Base-by-base conservation (phyloP, 371 early-diverging fungal species). In the Saksenaea oblongispora region DNA sequence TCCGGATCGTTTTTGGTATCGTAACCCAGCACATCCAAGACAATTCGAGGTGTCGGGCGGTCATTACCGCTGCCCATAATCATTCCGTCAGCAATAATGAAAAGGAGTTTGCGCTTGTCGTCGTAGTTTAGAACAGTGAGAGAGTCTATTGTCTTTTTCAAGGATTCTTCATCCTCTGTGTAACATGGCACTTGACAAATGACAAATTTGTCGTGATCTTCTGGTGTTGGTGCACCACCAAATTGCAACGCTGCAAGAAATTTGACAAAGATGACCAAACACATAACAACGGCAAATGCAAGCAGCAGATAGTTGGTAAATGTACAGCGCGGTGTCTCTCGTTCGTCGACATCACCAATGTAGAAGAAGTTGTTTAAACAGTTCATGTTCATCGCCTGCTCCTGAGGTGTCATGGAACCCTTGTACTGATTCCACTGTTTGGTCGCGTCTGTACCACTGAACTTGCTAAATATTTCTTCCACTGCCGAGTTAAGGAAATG, bases 151-250 rank as follows among this genome's bases (percentile, higher is more conserved):
- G 99, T 98, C 59, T 85, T 80, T 56, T 85, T 85, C 15, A 99
- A 81, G 3, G 97, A 96, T 17, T 94, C 95, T 71, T 92, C 92
- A 56, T 91, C 97, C 76, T 99, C 99, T 1, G 98, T 96, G 80
- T 98, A 99, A 80, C 98, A 98, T n/a, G 99, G 98, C 14, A 91
- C 92, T 71, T 95, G 91, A 63, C 91, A 83, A 58, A 97, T 89
- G 27, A 92, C 91, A 66, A 96, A 98, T 64, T 91, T 88, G 77
- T 92, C 90, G 61, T 91, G 89, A 59, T 91, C 91, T 70, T 96
- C 95, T 3, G 95, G 96, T 41, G 85, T 84, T 17, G 87, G 84
- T 34, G 76, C 69, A 57, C 81, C 75, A 15, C 94, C 93, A 58
- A 96, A 86, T 64, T 93, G 96, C 69, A 97, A 75, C 0, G 97